These are phyloP conservation scores for Vitis riparia DNA, from an alignment of 164 flowering plant genomes.

Conservation along the genomic window DNA sequence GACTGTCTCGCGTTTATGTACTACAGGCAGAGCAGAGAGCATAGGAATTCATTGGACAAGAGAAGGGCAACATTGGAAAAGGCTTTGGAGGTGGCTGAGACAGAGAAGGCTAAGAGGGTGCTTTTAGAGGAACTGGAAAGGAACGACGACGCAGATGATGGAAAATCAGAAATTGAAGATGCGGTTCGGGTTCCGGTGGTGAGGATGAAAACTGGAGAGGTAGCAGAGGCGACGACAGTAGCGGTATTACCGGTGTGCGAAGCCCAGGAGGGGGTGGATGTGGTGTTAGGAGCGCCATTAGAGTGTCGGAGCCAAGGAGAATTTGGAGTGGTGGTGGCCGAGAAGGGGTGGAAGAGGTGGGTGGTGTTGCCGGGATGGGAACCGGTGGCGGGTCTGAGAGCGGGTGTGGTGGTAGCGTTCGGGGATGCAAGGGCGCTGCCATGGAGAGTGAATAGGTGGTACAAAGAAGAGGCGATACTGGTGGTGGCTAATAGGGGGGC, in stretches of 20 bases:
- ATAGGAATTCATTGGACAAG: conserved; percentile 33
- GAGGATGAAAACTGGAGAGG: conserved; percentile 73
- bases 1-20: conserved; percentile 77
- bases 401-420: conserved; percentile 70
- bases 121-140: conserved; percentile 43
- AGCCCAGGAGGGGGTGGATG: conserved; percentile 43
- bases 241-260: conserved; percentile 63
- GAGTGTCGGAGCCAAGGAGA: conserved; percentile 51
- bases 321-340: conserved; percentile 75
- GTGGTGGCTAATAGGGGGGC: conserved; percentile 66
- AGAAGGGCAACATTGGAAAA: conserved; percentile 37
- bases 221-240: conserved; percentile 63
- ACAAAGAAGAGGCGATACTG: conserved; percentile 68
- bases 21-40: conserved; percentile 65
- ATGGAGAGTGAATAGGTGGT: conserved; percentile 76
- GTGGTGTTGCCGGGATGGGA: conserved; percentile 83
- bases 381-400: conserved; percentile 46
- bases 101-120: conserved; percentile 48
- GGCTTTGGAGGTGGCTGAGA: conserved; percentile 53
- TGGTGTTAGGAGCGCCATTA: conserved; percentile 55
- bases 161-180: conserved; percentile 15
- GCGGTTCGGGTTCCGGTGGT: conserved; percentile 71
- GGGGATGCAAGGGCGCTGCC: conserved; percentile 72
- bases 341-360: conserved; percentile 82
- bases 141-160: conserved; percentile 19